phyloP scores from a whole-genome alignment of 192 early-diverging fungal species.

The Paraglomus occultum region DNA sequence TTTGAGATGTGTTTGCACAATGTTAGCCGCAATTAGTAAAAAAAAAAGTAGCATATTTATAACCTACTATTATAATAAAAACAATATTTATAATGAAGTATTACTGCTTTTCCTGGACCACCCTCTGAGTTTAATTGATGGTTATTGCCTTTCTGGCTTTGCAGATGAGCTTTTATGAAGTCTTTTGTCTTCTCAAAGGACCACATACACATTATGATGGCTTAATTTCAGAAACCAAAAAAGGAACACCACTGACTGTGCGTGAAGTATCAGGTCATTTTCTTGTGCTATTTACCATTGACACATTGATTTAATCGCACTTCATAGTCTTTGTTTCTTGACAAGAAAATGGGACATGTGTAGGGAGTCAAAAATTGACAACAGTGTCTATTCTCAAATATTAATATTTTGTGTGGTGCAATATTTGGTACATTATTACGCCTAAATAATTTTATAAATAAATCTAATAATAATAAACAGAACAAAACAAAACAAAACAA shows the following conservation, averaged over 20 bases:
- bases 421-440: no score
- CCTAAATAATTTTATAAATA: no score
- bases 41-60: constrained; percentile 13
- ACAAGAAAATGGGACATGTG: constrained; percentile 17
- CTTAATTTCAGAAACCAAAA: constrained; percentile 24
- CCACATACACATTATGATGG: constrained; percentile 3
- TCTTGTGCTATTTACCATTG: constrained; percentile 27
- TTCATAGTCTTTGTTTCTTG: constrained; percentile 22
- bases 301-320: constrained; percentile 23
- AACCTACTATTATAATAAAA: constrained; percentile 8
- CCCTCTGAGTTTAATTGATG: constrained; percentile 22
- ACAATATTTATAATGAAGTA: constrained; percentile 25
- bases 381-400: constrained; percentile 26
- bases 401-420: constrained; percentile 19
- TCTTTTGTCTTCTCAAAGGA: constrained; percentile 27
- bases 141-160: constrained; percentile 25
- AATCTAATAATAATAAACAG: no score
- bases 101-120: constrained; percentile 23
- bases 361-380: constrained; percentile 26
- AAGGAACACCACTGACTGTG: constrained; percentile 1
- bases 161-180: constrained; percentile 17
- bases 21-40: constrained; percentile 26
- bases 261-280: constrained; percentile 27
- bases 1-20: constrained; percentile 30
- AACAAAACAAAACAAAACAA: no score